A percentile compares a stretch with the other conserved stretches of the same genome.
Evolutionary conservation across 352 stramenopile species (phyloP).

Genomic region (Globisporangium okanoganense): DNA sequence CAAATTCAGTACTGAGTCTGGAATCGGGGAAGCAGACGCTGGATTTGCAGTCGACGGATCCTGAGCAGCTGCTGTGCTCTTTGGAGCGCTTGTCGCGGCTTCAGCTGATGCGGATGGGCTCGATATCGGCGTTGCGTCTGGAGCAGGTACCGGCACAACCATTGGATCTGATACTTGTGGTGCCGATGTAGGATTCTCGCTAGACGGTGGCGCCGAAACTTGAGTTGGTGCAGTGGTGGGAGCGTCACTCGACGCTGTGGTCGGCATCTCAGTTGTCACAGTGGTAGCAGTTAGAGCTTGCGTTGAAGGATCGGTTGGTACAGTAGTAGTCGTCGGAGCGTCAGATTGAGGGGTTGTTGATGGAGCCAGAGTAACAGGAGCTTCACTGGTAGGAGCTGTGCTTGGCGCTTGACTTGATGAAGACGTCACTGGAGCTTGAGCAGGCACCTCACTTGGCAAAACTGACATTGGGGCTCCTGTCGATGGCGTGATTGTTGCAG

Average conservation of each 20-base stretch:
- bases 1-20: neutral
- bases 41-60: neutral
- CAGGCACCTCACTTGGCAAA: neutral
- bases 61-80: neutral
- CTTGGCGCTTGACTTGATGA: no score
- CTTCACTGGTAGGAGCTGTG: no score
- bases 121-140: neutral
- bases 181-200: neutral
- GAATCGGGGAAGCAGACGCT: neutral
- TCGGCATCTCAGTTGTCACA: no score
- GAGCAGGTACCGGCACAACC: neutral
- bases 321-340: no score
- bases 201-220: no score
- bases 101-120: slow-evolving; percentile 4
- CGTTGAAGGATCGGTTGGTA: no score
- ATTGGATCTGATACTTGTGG: neutral
- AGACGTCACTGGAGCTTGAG: no score
- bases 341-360: no score
- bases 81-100: slow-evolving; percentile 2
- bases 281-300: neutral
- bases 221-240: no score
- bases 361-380: no score
- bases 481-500: neutral
- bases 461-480: neutral
- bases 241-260: no score